Evolutionary conservation across 805 yeast genomes (phyloP).

Genomic region (Wickerhamiella occidentalis): DNA sequence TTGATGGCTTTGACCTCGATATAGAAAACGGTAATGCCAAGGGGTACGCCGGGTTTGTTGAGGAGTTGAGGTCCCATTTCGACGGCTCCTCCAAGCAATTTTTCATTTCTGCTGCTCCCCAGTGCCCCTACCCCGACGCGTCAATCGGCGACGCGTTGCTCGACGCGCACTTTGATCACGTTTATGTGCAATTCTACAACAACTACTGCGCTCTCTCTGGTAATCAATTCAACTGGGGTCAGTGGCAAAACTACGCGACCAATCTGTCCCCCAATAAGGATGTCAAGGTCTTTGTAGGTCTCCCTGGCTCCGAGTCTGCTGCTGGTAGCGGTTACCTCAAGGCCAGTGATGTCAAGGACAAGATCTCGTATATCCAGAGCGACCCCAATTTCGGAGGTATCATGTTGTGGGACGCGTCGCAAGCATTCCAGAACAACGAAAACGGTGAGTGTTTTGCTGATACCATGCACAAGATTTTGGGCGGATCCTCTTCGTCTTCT

Average conservation of each 20-base stretch:
- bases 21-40: constrained; percentile 44
- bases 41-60: constrained; percentile 59
- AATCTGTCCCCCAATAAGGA: constrained; percentile 51
- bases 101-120: constrained; percentile 84
- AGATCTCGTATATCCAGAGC: constrained; percentile 21
- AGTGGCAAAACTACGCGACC: constrained; percentile 58
- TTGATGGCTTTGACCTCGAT: constrained; percentile 80
- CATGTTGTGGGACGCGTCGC: constrained; percentile 77
- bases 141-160: constrained; percentile 53
- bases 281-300: constrained; percentile 60
- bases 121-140: constrained; percentile 79
- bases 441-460: constrained; percentile 36
- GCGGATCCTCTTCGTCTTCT: constrained; percentile 11
- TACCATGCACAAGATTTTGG: constrained; percentile 35
- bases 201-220: constrained; percentile 45
- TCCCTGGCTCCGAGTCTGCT: constrained; percentile 48
- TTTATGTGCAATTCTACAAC: constrained; percentile 83
- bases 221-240: constrained; percentile 49
- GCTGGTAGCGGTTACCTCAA: constrained; percentile 44
- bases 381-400: constrained; percentile 45
- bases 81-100: constrained; percentile 44
- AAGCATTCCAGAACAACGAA: constrained; percentile 39
- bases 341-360: constrained; percentile 24
- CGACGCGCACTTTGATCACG: constrained; percentile 60
- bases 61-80: constrained; percentile 34